Conservation (phyloP, 23 red algal species). For the Gracilaria caudata region DNA sequence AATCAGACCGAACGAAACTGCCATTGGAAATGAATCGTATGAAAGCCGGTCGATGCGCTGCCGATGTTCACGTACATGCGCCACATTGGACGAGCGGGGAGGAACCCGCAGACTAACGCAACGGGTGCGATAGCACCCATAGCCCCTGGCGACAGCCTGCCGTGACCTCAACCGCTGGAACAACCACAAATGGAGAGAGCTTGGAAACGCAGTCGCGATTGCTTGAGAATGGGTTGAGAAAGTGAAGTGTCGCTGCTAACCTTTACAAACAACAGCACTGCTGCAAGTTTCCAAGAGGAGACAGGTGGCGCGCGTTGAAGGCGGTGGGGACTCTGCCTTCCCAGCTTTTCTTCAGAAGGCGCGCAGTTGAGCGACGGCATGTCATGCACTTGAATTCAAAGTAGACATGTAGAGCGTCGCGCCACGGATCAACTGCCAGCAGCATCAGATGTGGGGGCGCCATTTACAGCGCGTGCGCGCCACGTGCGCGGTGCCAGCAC, state of each 20-base stretch:
- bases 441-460: neutral
- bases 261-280: neutral
- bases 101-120: too few relatives aligned
- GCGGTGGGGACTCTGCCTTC: too few relatives aligned
- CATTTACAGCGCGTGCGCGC: constrained; percentile 11
- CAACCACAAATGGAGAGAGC: neutral
- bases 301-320: neutral
- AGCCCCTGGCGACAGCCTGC: too few relatives aligned
- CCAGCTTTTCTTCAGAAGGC: too few relatives aligned
- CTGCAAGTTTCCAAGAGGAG: neutral
- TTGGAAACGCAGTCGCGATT: neutral
- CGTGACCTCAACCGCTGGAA: neutral
- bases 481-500: neutral
- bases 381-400: neutral
- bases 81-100: neutral
- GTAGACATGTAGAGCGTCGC: constrained; percentile 7
- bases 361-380: neutral
- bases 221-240: neutral
- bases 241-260: neutral
- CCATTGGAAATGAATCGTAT: neutral
- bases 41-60: neutral
- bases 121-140: too few relatives aligned
- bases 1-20: neutral
- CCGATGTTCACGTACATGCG: neutral
- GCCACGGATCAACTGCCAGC: constrained; percentile 1